Base-by-base conservation (phyloP, 2,329 filamentous ascomycete species). In the Cadophora malorum region DNA sequence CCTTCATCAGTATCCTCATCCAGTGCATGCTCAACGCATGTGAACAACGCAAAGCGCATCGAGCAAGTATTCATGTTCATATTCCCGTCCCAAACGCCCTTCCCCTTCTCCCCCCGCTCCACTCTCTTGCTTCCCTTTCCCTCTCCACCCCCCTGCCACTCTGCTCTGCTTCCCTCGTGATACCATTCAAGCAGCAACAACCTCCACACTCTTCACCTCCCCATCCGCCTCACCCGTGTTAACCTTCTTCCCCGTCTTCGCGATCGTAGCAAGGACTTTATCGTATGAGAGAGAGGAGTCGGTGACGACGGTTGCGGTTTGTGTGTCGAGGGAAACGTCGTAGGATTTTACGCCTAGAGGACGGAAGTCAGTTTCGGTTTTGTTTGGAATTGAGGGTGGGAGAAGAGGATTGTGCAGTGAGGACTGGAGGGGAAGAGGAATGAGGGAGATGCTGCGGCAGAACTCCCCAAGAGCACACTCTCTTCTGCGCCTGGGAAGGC, bases 241-340 rank as follows among this genome's bases (percentile, higher is more conserved):
- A 79, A 97, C 90, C 77, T 91, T 91, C 88, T 97, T 97, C 77
- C 94, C 94, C 14, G 94, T 97, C 89, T 97, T 97, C 86, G 91
- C 90, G 80, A 97, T 97, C 79, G 92, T 96, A 78, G 87, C 85
- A 69, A 97, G 88, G 68, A 97, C 92, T 1, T 88, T 92, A 72
- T 93, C 88, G 83, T 96, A 97, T 67, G 87, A 63, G 87, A 84
- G 71, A 96, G 85, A 65, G 81, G 88, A 84, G 72, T 90, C 87
- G 71, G 94, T 88, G 74, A 91, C 83, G 74, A 98, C 87, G 73
- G 89, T 89, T 72, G 93, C 95, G 70, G 87, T 93, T 80, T 98
- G 94, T 73, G 85, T 89, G 71, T 97, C 92, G 77, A 98, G 92
- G 66, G 89, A 93, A 72, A 97, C 93, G 65, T 94, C 89, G 88